Conservation (phyloP, 495 filamentous ascomycete species). For the Glarea lozoyensis region DNA sequence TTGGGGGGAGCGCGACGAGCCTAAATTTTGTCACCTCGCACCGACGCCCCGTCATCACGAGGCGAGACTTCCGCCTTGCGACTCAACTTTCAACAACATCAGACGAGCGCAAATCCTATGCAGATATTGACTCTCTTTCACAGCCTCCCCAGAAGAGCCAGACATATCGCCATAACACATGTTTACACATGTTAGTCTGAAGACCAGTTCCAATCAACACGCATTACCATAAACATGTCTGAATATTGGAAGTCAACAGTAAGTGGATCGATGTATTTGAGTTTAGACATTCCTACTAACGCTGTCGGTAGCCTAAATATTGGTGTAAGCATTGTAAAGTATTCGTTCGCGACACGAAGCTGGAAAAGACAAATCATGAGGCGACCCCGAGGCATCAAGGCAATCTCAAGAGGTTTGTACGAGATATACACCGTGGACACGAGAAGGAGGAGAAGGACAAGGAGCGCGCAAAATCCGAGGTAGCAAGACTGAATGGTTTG, state of each 20-base stretch:
- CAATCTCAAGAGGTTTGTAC: slow-evolving; percentile 80
- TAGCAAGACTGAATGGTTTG: slow-evolving; percentile 76
- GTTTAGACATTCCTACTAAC: slow-evolving; percentile 22
- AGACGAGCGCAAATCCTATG: too few species aligned
- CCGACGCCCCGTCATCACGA: too few species aligned
- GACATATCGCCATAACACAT: too few species aligned
- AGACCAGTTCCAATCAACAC: too few species aligned
- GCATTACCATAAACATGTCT: too few species aligned
- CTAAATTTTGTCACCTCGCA: too few species aligned
- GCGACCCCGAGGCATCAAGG: slow-evolving; percentile 81
- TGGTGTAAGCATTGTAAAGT: slow-evolving; percentile 97
- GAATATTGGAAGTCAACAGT: slow-evolving; percentile 99
- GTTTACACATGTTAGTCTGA: too few species aligned
- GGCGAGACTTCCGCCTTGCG: too few species aligned
- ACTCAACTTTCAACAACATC: too few species aligned
- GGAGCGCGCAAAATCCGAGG: slow-evolving; percentile 73
- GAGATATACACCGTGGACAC: slow-evolving; percentile 74
- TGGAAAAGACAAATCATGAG: slow-evolving; percentile 87
- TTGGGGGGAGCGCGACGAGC: too few species aligned
- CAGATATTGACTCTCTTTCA: too few species aligned
- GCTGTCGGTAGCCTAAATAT: slow-evolving; percentile 57
- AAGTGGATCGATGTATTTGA: slow-evolving; percentile 19
- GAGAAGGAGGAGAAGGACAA: slow-evolving; percentile 70
- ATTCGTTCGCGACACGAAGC: slow-evolving; percentile 85
- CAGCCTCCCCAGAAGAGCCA: too few species aligned